Evolutionary conservation across 257 asterid species (phyloP).

Genomic region (Agastache rugosa): DNA sequence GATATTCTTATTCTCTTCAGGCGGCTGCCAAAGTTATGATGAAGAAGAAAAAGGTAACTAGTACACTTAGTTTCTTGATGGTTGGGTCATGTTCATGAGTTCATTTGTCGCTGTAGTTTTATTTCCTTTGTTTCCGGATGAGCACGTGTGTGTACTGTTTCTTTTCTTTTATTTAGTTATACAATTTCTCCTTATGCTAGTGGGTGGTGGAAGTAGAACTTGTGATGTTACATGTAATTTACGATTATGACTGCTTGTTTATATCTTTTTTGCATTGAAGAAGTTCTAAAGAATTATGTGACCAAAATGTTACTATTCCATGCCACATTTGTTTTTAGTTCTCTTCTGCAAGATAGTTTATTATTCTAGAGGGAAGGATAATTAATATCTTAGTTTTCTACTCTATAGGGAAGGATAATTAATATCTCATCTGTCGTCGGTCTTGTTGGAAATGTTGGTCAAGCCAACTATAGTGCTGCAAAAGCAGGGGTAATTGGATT

Average conservation of each 20-base stretch:
- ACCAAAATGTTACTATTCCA: background rate
- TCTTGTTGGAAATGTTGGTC: constrained; percentile 91
- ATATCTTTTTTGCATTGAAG: background rate
- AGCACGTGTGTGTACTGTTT: background rate
- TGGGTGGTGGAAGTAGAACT: background rate
- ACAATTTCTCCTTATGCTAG: background rate
- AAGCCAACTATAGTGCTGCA: constrained; percentile 98
- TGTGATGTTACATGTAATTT: background rate
- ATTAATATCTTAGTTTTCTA: constrained; percentile 53
- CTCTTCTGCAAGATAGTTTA: constrained; percentile 21
- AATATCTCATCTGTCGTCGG: constrained; percentile 96
- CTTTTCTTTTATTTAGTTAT: background rate
- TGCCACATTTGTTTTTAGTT: background rate
- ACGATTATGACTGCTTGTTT: background rate
- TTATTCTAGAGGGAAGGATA: constrained; percentile 69
- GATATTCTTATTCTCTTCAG: constrained; percentile 51
- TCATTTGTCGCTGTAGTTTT: background rate
- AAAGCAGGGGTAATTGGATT: constrained; percentile 98
- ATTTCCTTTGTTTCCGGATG: constrained; percentile 14
- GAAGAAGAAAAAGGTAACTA: constrained; percentile 91
- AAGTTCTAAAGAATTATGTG: constrained; percentile 6
- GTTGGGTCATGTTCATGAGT: background rate
- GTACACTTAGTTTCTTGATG: constrained; percentile 17
- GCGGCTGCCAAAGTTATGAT: constrained; percentile 98
- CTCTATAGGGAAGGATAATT: constrained; percentile 87